phyloP scores from a whole-genome alignment of 2,329 filamentous ascomycete genomes.

The Aureobasidium musti region DNA sequence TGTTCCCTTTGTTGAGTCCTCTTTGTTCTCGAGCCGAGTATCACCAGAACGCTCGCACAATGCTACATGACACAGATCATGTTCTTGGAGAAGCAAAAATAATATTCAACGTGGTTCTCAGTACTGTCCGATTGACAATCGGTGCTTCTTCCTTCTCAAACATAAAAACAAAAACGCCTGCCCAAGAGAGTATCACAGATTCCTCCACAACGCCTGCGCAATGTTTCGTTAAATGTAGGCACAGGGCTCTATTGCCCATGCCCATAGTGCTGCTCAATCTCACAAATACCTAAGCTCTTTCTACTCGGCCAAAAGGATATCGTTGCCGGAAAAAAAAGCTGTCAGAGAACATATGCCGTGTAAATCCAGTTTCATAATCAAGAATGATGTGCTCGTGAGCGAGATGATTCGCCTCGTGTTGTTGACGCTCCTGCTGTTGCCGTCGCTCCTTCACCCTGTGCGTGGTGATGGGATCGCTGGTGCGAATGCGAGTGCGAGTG shows the following conservation, averaged over 20 bases:
- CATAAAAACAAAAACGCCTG: slow-evolving; percentile 13
- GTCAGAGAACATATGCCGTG: slow-evolving; percentile 16
- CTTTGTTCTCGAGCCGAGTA: neutral
- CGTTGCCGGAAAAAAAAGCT: slow-evolving; percentile 15
- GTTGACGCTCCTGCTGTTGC: slow-evolving; percentile 4
- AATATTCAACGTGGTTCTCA: slow-evolving; percentile 11
- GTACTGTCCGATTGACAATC: slow-evolving; percentile 4
- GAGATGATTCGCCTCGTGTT: slow-evolving; percentile 10
- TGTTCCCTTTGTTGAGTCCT: neutral
- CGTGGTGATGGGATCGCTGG: slow-evolving; percentile 12
- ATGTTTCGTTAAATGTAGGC: slow-evolving; percentile 28
- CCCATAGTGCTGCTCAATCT: slow-evolving; percentile 13
- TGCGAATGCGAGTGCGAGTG: slow-evolving; percentile 27
- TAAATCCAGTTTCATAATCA: slow-evolving; percentile 26
- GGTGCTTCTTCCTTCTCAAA: slow-evolving; percentile 9
- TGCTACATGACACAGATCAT: neutral
- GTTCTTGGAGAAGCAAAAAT: neutral
- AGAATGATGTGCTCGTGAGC: slow-evolving; percentile 15
- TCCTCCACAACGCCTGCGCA: slow-evolving; percentile 27
- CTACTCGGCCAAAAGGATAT: slow-evolving; percentile 24
- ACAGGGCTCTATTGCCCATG: slow-evolving; percentile 1
- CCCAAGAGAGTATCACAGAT: neutral
- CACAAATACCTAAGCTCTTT: slow-evolving; percentile 5
- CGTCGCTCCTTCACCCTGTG: slow-evolving; percentile 10
- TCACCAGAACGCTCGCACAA: neutral